Percentiles rank a stretch among this genome's conserved stretches.
Evolutionary conservation across 345 rosid species (phyloP).

Genomic region (Heritiera fomes): DNA sequence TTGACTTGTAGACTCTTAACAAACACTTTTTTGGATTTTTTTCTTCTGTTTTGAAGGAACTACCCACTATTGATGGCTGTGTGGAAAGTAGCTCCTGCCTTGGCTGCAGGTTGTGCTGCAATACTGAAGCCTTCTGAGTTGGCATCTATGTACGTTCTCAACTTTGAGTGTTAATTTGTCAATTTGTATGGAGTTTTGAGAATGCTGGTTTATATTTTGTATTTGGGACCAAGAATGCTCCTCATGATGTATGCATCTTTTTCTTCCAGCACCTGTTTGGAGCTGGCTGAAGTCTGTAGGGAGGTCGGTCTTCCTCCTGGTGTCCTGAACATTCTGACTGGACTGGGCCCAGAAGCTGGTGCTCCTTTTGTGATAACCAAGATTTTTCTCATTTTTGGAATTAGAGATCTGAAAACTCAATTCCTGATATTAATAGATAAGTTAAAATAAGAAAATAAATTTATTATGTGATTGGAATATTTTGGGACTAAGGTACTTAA

Average conservation of each 20-base stretch:
- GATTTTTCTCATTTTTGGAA: no score
- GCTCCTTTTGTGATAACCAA: no score
- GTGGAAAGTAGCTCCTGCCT: constrained; percentile 98
- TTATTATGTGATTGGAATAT: no score
- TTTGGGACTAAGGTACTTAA: no score
- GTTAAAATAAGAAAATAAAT: no score
- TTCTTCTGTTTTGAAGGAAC: constrained; percentile 62
- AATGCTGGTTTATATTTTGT: neutral
- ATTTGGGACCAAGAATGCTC: neutral
- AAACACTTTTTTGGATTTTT: constrained; percentile 7
- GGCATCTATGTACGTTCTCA: constrained; percentile 70
- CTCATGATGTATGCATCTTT: constrained; percentile 17
- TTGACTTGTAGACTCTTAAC: neutral
- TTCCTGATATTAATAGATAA: no score
- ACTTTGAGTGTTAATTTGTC: constrained; percentile 18
- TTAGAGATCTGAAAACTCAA: no score
- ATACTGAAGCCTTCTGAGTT: constrained; percentile 90
- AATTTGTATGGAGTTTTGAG: constrained; percentile 2
- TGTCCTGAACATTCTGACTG: constrained; percentile 87
- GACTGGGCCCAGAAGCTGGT: constrained; percentile 96
- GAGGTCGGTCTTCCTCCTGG: constrained; percentile 98
- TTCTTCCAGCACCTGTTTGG: constrained; percentile 85
- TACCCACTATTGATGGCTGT: constrained; percentile 90
- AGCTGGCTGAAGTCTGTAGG: constrained; percentile 84
- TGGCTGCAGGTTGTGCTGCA: constrained; percentile 97